These are phyloP conservation scores for Kalmusia sp. DNA, from an alignment of 2,329 filamentous ascomycete genomes.

Conservation along the genomic window DNA sequence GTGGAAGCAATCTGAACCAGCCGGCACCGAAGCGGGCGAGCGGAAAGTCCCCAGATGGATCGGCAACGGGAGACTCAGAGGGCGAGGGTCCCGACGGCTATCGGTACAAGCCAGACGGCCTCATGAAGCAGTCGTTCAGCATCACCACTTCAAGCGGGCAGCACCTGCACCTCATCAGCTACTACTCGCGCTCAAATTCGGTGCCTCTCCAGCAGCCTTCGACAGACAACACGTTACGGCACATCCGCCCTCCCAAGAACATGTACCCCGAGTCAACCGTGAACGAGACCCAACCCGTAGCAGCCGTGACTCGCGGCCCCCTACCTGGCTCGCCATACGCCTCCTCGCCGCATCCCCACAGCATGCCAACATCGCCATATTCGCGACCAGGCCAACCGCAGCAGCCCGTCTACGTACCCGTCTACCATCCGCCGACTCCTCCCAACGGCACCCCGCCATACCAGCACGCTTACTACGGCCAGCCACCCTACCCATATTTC, in stretches of 20 bases:
- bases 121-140: constrained; percentile 99
- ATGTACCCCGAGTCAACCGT: constrained; percentile 98
- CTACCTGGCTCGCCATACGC: constrained; percentile 66
- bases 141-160: constrained; percentile 91
- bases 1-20: constrained; percentile 70
- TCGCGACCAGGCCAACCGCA: constrained; percentile 49
- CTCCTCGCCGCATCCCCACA: constrained; percentile 53
- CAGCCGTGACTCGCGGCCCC: constrained; percentile 79
- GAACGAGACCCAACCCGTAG: constrained; percentile 80
- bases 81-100: constrained; percentile 64
- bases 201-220: constrained; percentile 81
- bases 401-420: constrained; percentile 51
- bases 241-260: constrained; percentile 87
- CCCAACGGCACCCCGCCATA: constrained; percentile 51
- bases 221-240: constrained; percentile 77
- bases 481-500: constrained; percentile 40
- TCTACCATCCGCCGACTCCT: constrained; percentile 50
- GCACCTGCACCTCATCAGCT: constrained; percentile 96
- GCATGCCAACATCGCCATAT: constrained; percentile 62
- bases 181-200: constrained; percentile 84
- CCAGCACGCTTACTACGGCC: constrained; percentile 48
- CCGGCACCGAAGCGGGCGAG: constrained; percentile 49
- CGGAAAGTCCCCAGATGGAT: constrained; percentile 83
- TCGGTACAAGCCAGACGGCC: constrained; percentile 78
- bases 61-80: constrained; percentile 81